Base-by-base conservation (phyloP, 768 basidiomycete species). In the Cantharellus cinnabarinus region DNA sequence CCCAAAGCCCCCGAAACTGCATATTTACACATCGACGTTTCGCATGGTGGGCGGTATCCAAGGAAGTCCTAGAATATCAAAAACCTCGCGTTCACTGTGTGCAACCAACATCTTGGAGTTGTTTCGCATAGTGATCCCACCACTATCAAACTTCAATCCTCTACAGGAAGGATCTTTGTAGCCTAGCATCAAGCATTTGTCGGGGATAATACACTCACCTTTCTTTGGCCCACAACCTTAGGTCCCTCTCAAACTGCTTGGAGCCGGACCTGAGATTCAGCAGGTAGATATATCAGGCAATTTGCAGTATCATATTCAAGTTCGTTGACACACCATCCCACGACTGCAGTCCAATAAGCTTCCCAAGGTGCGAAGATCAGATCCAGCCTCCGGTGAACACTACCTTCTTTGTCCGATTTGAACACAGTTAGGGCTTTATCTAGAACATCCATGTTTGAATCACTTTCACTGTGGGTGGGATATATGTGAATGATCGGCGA, bases 371-470 rank as follows among this genome's bases (percentile, higher is more conserved):
- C 80, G 68, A 86, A 85, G 62, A 94, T 90, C 54, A 94, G 69
- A 67, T 97, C 93, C 20, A 95, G 72, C 5, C 90, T 77, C 39
- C 88, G 75, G 66, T 85, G 76, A 4, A 76, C 53, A 68, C 71
- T 50, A 65, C 63, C 15, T 62, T 63, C 62, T 20, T 41, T 41
- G 56, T 59, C 38, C 64, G 66, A 5, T 42, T 59, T 71, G 68
- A 93, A 85, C 15, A 93, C 82, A 2, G 83, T 85, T 42, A 95
- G 74, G 0, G 82, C 80, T 66, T 89, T 93, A 70, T 90, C 87
- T 41, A 94, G 77, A 2, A 85, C 78, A 65, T 88, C 85, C 77
- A 81, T 10, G 10, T 37, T 37, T 29, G 20, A 29, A 29, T 29
- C 20, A 29, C 20, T 29, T 29, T 29, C 20, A 29, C 20, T 29